Base-by-base conservation (phyloP, 176 grass and related monocot species). In the Bonia amplexicaulis region DNA sequence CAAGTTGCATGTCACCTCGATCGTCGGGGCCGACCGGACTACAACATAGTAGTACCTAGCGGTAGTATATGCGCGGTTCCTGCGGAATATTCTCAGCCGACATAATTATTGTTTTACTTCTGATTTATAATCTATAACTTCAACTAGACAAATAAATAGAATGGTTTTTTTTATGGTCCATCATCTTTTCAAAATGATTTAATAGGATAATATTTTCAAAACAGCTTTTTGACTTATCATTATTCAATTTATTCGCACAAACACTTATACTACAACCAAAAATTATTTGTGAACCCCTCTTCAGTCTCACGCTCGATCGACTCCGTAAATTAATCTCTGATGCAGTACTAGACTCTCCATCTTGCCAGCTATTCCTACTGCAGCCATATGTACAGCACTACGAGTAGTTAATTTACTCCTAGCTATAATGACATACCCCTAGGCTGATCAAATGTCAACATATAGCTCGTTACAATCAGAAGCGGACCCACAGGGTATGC, bases 321-420 rank as follows among this genome's bases (percentile, higher is more conserved):
- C 48, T 14, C 6, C 40, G 25, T 70, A 45, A 67, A 39, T 2
- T 70, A n/a, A 69, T 69, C 19, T 69, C 20, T 22, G 19, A 6
- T 69, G 31, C 31, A 69, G 39, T 44, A n/a, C 20, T 41, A 22
- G 17, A 37, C 3, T 22, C 19, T 69, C 52, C 7, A 54, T 20
- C 66, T n/a, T 44, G 79, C 51, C 79, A 70, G n/a, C 66, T 71
- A 20, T 19, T 71, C 51, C 52, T 71, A 26, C 69, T 70, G 60
- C 45, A 15, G 6, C 12, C 48, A 52, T 26, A 47, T 66, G 40
- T 6, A 23, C 22, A 58, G 3, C 55, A 58, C 20, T 23, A 58
- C 55, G 3, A n/a, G 55, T n/a, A n/a, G 9, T 58, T 58, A 23
- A 58, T 2, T 58, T 23, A 23, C 55, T 23, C 22, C 31, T 31